These are phyloP conservation scores for Trypanosoma caninum DNA, from an alignment of 208 protist genomes.

Conservation along the genomic window DNA sequence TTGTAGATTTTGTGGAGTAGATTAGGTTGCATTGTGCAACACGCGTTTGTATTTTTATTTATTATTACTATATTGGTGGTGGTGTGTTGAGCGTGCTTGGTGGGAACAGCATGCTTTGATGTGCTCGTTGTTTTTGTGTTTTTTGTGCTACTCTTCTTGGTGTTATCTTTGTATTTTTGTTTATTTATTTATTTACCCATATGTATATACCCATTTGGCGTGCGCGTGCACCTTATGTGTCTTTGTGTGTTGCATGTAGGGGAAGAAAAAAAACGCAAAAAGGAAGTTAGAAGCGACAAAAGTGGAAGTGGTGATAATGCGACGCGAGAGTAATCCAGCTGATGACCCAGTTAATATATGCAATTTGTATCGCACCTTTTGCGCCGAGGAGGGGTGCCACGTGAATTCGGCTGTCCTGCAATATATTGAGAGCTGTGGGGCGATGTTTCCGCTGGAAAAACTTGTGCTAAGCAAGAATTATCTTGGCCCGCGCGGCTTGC, in stretches of 20 bases:
- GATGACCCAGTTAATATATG: slow-evolving; percentile 52
- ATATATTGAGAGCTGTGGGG: slow-evolving; percentile 54
- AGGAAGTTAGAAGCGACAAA: slow-evolving; percentile 10
- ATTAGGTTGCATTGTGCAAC: not conserved
- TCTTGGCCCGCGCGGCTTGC: slow-evolving; percentile 81
- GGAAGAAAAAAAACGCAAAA: not conserved
- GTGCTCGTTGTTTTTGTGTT: not conserved
- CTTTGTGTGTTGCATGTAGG: not conserved
- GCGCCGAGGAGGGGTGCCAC: slow-evolving; percentile 69
- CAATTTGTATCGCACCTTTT: slow-evolving; percentile 69
- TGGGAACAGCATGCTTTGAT: not conserved
- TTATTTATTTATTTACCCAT: not conserved
- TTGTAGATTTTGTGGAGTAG: slow-evolving; percentile 16
- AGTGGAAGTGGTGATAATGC: slow-evolving; percentile 1
- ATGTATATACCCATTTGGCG: not conserved
- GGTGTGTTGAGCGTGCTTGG: not conserved
- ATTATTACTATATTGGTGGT: not conserved
- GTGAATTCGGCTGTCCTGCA: slow-evolving; percentile 79
- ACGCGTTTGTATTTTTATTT: not conserved
- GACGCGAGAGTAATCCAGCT: no score
- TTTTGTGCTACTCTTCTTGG: not conserved
- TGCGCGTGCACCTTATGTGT: not conserved
- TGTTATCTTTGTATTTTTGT: not conserved
- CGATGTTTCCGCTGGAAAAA: slow-evolving; percentile 23
- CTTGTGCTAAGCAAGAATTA: slow-evolving; percentile 79